Evolutionary conservation across 2,329 filamentous ascomycete genomes (phyloP), one percentile per base, ranked within the genome.

Genomic region (Fusarium sp.): DNA sequence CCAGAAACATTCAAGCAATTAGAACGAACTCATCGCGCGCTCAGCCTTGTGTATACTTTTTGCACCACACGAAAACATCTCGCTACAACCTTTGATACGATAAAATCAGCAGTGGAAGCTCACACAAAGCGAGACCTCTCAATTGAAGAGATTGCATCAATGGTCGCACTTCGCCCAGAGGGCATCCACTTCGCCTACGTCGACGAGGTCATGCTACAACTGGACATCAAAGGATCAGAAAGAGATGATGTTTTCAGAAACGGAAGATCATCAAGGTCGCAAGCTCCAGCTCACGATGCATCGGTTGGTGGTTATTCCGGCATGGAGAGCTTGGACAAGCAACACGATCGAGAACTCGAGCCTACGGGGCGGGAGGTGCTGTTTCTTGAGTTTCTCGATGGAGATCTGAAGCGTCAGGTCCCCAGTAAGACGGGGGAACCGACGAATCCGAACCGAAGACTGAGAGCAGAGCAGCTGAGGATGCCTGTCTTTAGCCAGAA

Each of bases 21-120:
- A 10, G 91, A 93, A 29, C 91, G 92, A 80, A 93, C 92, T 0
- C 93, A 98, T 80, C 90, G 91, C 70, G 96, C 96, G 1, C 84
- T 99, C 69, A 99, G 98, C 77, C 85, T 98, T 2, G 94, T 98
- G 1, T 98, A 94, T 78, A 98, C 96, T 0, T 98, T 99, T 80
- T 97, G 94, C 84, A 96, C 92, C 80, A 96, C 96, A 1, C 91
- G 96, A 54, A 98, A 97, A 80, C 94, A 98, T 78, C 88, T 98
- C 31, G 92, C 94, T 1, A 98, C 96, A 0, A 98, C 96, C 0
- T 94, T 98, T 75, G 93, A 96, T 18, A 98, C 93, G 7, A 93
- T 99, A 56, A 94, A 92, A 76, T 89, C 91, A 10, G 90, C 96
- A 0, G 96, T 98, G 1, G 94, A 98, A 82, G 90, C 89, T 0